Base-by-base conservation (phyloP, 2,329 filamentous ascomycete genomes). In the Calonectria pseudoturangicola region DNA sequence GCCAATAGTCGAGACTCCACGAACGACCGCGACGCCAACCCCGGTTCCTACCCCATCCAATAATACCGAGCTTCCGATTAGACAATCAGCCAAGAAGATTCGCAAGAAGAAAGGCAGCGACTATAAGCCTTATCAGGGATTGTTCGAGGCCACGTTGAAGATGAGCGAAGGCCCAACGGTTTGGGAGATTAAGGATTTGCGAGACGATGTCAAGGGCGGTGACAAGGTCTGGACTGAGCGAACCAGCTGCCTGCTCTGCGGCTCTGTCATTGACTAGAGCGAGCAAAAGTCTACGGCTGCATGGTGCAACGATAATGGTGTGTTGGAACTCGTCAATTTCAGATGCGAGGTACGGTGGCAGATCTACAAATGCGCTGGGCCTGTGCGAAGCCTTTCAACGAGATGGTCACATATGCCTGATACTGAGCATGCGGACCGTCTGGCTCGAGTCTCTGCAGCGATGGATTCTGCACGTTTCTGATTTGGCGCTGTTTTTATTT, bases 181-280 rank as follows among this genome's bases (percentile, higher is more conserved):
- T 27, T 85, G 91, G 64, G 87, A 90, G 74, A 87, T 91, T 64
- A 85, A 81, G 30, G 90, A 91, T 75, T 81, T 90, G 56, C 85
- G 90, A 58, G 79, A 85, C 36, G 83, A 84, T 12, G 82, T 91
- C 8, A 79, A 80, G 2, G 88, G 86, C 12, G 89, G 89, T 2
- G 86, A 87, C 39, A 89, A 88, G 80, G 83, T 82, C 12, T 92
- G 90, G 90, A 87, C 84, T 13, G 89, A 91, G 78, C 85, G 85
- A 41, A 82, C 81, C 4, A 68, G 84, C 60, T 92, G 90, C 73
- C 83, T 91, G 43, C 77, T 89, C 48, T 92, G 90, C 77, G 82
- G 82, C 27, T 77, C 82, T n/a, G 81, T 82, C 51, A 87, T 90
- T 70, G 85, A 88, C 68, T 88, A 82, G 82, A 36, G 27, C 36